These are phyloP conservation scores for Talaromyces proteolyticus DNA, from an alignment of 495 filamentous ascomycete genomes.

Conservation along the genomic window DNA sequence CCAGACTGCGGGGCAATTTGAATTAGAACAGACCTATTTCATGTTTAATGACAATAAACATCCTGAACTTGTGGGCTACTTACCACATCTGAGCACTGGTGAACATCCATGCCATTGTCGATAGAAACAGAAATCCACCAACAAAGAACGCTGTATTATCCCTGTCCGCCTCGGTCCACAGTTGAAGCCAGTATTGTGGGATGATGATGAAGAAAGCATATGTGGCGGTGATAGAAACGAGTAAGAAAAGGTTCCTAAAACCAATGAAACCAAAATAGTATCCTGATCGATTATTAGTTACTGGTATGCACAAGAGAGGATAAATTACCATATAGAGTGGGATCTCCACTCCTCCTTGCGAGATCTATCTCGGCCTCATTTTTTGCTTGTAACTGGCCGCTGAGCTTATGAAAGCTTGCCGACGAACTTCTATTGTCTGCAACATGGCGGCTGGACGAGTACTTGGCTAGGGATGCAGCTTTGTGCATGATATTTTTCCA, in stretches of 20 bases:
- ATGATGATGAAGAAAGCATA: conserved; percentile 5
- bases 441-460: conserved; percentile 21
- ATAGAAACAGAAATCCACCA: conserved; percentile 2
- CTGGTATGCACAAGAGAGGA: not conserved
- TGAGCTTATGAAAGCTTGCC: not conserved
- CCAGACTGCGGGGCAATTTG: conserved; percentile 8
- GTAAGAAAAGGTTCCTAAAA: not conserved
- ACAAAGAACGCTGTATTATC: not conserved
- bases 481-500: not conserved
- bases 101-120: not conserved
- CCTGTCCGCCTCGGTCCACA: not conserved
- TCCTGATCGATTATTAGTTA: not conserved
- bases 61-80: not conserved
- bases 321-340: conserved; percentile 1
- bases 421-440: conserved; percentile 18
- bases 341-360: not conserved
- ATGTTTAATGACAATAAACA: not conserved
- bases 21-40: conserved; percentile 18
- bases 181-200: conserved; percentile 2
- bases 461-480: not conserved
- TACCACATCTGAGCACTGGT: conserved; percentile 1
- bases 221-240: not conserved
- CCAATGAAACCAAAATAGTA: conserved; percentile 2
- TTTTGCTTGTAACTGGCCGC: not conserved
- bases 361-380: conserved; percentile 1